Evolutionary conservation across 768 basidiomycete genomes (phyloP).

Genomic region (Leccinum longicurvipes): DNA sequence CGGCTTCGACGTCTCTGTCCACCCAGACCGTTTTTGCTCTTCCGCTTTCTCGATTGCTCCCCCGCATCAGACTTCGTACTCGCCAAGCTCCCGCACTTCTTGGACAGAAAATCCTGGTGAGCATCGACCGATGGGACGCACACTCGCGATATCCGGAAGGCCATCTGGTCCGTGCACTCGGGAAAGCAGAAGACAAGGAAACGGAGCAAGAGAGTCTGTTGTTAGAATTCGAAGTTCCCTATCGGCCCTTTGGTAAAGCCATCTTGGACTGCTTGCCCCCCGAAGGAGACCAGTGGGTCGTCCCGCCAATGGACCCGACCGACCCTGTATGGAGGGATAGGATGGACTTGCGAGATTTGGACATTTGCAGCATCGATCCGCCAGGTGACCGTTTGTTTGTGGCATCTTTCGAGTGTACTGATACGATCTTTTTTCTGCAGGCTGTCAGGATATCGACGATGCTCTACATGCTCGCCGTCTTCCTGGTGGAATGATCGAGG

Average conservation of each 20-base stretch:
- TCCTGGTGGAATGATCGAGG: slow-evolving; percentile 93
- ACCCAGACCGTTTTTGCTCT: slow-evolving; percentile 93
- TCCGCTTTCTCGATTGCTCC: slow-evolving; percentile 86
- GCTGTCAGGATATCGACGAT: slow-evolving; percentile 98
- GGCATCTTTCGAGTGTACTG: slow-evolving; percentile 3
- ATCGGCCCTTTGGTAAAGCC: slow-evolving; percentile 94
- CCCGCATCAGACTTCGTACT: slow-evolving; percentile 90
- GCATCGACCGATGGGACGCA: slow-evolving; percentile 88
- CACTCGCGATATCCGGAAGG: slow-evolving; percentile 93
- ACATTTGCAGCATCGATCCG: slow-evolving; percentile 96
- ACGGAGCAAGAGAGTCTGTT: slow-evolving; percentile 93
- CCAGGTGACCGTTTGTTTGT: slow-evolving; percentile 52
- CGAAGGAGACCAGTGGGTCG: slow-evolving; percentile 91
- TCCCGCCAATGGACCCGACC: slow-evolving; percentile 65
- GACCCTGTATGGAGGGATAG: slow-evolving; percentile 72
- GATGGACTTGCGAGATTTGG: slow-evolving; percentile 79
- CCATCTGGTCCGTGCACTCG: slow-evolving; percentile 91
- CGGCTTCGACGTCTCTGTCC: slow-evolving; percentile 72
- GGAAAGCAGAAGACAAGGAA: slow-evolving; percentile 89
- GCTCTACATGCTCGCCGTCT: slow-evolving; percentile 86
- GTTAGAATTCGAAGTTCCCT: slow-evolving; percentile 93
- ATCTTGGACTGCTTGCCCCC: slow-evolving; percentile 86
- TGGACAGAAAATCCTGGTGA: slow-evolving; percentile 93
- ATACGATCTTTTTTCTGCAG: slow-evolving; percentile 36
- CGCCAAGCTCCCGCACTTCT: slow-evolving; percentile 88